Base-by-base conservation (phyloP, 768 basidiomycete genomes). In the Leucosporidium yakuticum region DNA sequence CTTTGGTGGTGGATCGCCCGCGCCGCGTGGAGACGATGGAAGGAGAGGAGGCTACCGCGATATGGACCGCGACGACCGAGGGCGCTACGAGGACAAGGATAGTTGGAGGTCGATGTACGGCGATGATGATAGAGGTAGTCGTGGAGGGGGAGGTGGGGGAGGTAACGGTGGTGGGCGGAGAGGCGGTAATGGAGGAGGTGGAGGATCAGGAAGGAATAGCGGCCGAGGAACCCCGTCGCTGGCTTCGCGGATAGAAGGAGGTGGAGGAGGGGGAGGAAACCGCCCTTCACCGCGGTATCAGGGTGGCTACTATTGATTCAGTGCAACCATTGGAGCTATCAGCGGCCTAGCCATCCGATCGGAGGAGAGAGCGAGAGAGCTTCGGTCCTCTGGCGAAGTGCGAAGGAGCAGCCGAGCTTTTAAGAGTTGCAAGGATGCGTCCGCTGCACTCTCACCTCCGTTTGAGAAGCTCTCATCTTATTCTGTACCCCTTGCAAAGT, bases 251-350 rank as follows among this genome's bases (percentile, higher is more conserved):
- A 23, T 29, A 57, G 55, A 23, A 32, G 31, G 55, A 15, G 21
- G 32, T 36, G 31, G 55, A 21, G 55, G 55, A 32, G 31, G 55
- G 29, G 55, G 20, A 32, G 32, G 29, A 8, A 36, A 21, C 4
- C 17, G 55, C 31, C 55, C 55, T 23, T 32, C 29, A 34, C 68
- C 68, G 63, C 25, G 53, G 15, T 69, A 69, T 19, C 39, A 39
- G 29, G 68, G 68, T 21, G 68, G 68, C 7, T 69, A 69, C n/a
- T 53, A 44, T 15, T 44, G 39, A 44, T 44, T 44, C 39, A 15
- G 6, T 44, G 39, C 39, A 44, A 7, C 11, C 39, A 44, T 44
- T 44, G 6, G 39, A 44, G 39, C 39, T 44, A 44, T 44, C 39
- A 44, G 8, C 39, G 8, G 39, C 3, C 34, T 44, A 3, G 39